Conservation (phyloP, 495 filamentous ascomycete genomes). For the Xylaria curta region DNA sequence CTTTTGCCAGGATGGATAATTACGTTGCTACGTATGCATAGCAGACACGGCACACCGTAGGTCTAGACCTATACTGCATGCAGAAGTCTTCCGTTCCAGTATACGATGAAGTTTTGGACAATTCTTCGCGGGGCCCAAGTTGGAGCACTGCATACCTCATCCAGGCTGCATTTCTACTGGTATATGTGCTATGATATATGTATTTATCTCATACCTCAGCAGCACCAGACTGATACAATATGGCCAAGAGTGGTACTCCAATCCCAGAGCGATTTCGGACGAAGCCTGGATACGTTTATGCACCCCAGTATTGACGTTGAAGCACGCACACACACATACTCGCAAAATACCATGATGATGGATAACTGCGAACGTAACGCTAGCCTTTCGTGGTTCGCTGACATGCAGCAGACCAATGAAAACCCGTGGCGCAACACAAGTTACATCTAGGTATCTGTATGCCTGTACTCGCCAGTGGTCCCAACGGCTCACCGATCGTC, state of each 20-base stretch:
- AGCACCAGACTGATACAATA: too few relatives aligned
- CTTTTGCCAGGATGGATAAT: constrained; percentile 19
- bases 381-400: neutral
- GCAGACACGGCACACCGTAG: neutral
- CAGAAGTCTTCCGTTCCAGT: neutral
- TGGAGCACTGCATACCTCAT: neutral
- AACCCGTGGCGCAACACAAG: neutral
- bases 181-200: too few relatives aligned
- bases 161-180: neutral
- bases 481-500: constrained; percentile 7
- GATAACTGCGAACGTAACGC: constrained; percentile 12
- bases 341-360: constrained; percentile 18
- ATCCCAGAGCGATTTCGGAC: neutral
- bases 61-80: neutral
- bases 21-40: neutral
- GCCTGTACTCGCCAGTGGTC: constrained; percentile 1
- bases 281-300: constrained; percentile 11
- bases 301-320: constrained; percentile 18
- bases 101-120: neutral
- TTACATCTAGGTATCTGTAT: neutral
- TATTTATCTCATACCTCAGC: neutral
- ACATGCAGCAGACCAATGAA: constrained; percentile 19
- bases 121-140: neutral
- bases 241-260: neutral
- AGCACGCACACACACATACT: constrained; percentile 9